A percentile compares a stretch with the other conserved stretches of the same genome.
These are phyloP conservation scores for Helotiales sp. DNA, from an alignment of 2,329 filamentous ascomycete genomes.

Conservation along the genomic window DNA sequence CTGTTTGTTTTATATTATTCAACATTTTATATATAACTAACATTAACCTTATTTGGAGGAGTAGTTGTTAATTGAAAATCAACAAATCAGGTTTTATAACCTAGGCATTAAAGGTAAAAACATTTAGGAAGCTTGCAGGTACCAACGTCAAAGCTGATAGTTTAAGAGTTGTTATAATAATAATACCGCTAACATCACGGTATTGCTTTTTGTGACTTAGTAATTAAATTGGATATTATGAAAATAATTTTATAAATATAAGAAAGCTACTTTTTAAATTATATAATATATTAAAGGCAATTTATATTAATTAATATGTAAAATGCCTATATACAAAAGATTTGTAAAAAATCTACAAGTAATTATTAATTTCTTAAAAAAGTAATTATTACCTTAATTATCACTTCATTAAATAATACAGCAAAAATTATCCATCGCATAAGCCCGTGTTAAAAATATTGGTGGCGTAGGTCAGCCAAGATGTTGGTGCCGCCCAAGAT, in stretches of 20 bases:
- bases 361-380: background rate
- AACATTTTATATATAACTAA: constrained; percentile 1
- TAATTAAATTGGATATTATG: background rate
- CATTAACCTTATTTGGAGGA: background rate
- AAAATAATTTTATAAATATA: background rate
- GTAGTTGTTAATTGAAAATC: background rate
- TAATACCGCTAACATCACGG: constrained; percentile 9
- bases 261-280: background rate
- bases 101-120: background rate
- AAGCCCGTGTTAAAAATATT: background rate
- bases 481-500: too few species aligned
- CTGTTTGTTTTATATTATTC: constrained; percentile 2
- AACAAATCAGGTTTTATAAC: constrained; percentile 8
- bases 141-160: background rate
- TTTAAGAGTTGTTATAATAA: constrained; percentile 11
- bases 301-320: background rate
- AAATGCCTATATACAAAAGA: background rate
- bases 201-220: constrained; percentile 4
- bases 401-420: background rate
- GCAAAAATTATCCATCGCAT: background rate
- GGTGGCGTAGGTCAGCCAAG: background rate
- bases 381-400: background rate
- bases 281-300: background rate
- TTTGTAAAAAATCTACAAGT: background rate
- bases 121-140: constrained; percentile 1